A percentile compares a stretch with the other conserved stretches of the same genome.
phyloP scores from a whole-genome alignment of 2,329 filamentous ascomycete genomes.

The Fusarium lateritium region DNA sequence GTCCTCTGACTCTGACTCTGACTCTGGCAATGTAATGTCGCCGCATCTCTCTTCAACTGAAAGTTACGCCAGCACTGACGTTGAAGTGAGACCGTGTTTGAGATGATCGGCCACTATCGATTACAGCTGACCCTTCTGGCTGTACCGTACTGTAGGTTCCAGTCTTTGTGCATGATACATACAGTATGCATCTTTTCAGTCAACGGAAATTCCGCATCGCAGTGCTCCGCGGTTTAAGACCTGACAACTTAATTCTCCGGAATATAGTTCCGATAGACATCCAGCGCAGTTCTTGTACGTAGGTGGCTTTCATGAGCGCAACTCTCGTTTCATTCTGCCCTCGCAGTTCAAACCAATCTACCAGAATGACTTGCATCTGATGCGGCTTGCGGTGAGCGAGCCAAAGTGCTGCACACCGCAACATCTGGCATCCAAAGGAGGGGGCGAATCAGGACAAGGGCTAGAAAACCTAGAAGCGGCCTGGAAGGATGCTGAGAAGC shows the following conservation, averaged over 20 bases:
- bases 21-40: not conserved
- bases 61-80: constrained; percentile 10
- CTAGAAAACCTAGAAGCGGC: constrained; percentile 41
- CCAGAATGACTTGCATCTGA: constrained; percentile 12
- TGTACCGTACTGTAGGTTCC: constrained; percentile 11
- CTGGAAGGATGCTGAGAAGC: constrained; percentile 21
- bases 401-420: constrained; percentile 24
- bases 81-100: constrained; percentile 14
- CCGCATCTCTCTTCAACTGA: constrained; percentile 4
- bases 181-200: constrained; percentile 25
- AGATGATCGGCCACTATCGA: constrained; percentile 22
- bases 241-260: constrained; percentile 1
- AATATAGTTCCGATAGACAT: not conserved
- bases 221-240: not conserved
- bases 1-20: not conserved
- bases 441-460: constrained; percentile 9
- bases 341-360: not conserved
- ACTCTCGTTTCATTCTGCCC: constrained; percentile 9
- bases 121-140: not conserved
- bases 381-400: constrained; percentile 2
- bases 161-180: constrained; percentile 12
- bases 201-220: not conserved
- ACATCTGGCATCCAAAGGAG: not conserved
- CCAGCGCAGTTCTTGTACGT: constrained; percentile 9
- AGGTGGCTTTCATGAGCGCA: constrained; percentile 7